Evolutionary conservation across 768 basidiomycete genomes (phyloP).

Genomic region (Pulveroboletus frians): DNA sequence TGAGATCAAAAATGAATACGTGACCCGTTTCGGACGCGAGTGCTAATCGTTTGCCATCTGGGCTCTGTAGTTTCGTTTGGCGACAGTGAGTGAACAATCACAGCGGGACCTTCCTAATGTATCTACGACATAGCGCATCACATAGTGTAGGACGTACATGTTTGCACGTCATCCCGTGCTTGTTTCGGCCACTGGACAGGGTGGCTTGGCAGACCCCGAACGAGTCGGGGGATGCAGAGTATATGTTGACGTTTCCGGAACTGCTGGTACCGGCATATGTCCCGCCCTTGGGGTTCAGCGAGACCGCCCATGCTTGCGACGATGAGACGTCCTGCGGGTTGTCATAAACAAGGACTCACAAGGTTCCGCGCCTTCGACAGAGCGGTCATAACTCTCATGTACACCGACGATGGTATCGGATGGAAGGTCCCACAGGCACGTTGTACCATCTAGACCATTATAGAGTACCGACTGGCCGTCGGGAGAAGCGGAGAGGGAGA

Average conservation of each 20-base stretch:
- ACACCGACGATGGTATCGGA: constrained; percentile 56
- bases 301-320: constrained; percentile 72
- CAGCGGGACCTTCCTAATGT: not conserved
- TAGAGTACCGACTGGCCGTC: constrained; percentile 65
- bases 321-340: not conserved
- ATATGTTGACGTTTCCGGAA: constrained; percentile 66
- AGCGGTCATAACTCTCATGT: constrained; percentile 68
- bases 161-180: constrained; percentile 72
- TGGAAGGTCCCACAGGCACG: constrained; percentile 66
- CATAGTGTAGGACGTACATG: constrained; percentile 45
- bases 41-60: constrained; percentile 79
- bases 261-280: constrained; percentile 72
- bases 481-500: constrained; percentile 69
- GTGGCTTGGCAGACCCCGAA: constrained; percentile 61
- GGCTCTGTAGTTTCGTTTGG: constrained; percentile 51
- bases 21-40: constrained; percentile 84
- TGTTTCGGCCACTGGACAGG: constrained; percentile 62
- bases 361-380: constrained; percentile 54
- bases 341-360: constrained; percentile 43
- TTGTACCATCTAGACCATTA: constrained; percentile 82
- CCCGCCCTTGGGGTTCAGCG: constrained; percentile 67
- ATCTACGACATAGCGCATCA: not conserved
- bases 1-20: constrained; percentile 80
- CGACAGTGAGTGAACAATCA: constrained; percentile 1
- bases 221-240: constrained; percentile 60